These are phyloP conservation scores for Oxalis stricta DNA, from an alignment of 441 rosid genomes.

Conservation along the genomic window DNA sequence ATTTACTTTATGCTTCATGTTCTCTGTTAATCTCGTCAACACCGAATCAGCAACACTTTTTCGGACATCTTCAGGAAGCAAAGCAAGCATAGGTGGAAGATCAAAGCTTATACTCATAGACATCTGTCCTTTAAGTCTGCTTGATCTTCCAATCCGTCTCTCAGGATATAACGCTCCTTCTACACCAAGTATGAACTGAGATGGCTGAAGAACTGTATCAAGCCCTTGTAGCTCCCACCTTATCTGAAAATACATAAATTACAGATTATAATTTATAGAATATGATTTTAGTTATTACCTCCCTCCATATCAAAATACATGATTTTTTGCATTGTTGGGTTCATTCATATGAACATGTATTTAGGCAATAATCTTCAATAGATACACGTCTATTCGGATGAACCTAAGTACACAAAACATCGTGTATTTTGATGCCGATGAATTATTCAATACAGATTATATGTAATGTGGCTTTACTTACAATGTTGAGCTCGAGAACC, in stretches of 20 bases:
- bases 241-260: conserved; percentile 28
- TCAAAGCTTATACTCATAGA: conserved; percentile 65
- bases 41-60: conserved; percentile 43
- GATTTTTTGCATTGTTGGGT: too few species aligned
- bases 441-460: too few species aligned
- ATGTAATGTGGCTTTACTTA: too few species aligned
- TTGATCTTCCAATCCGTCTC: conserved; percentile 26
- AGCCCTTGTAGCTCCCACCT: conserved; percentile 86
- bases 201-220: conserved; percentile 36
- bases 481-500: conserved; percentile 68
- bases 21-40: conserved; percentile 46
- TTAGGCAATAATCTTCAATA: too few species aligned
- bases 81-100: conserved; percentile 58
- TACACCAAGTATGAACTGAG: conserved; percentile 55
- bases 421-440: too few species aligned
- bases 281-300: too few species aligned
- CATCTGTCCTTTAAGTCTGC: conserved; percentile 62
- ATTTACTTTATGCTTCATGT: conserved; percentile 76
- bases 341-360: not conserved
- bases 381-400: too few species aligned
- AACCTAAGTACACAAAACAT: too few species aligned
- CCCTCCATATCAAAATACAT: too few species aligned
- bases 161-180: conserved; percentile 66
- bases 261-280: not conserved
- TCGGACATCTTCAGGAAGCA: conserved; percentile 62